A percentile compares a stretch with the other conserved stretches of the same genome.
These are phyloP conservation scores for Emmonsia crescens DNA, from an alignment of 2,329 filamentous ascomycete species.

Conservation along the genomic window DNA sequence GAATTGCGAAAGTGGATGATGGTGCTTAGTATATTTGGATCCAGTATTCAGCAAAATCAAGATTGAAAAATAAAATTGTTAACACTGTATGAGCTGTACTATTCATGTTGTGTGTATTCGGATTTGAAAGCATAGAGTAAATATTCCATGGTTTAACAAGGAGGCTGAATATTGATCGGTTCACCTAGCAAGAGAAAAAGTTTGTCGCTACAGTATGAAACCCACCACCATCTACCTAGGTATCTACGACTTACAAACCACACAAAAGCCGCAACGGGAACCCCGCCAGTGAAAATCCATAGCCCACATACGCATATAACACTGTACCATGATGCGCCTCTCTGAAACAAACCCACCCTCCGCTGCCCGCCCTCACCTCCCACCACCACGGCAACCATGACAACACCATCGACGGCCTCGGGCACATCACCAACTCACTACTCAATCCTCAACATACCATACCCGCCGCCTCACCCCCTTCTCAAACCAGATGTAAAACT, in stretches of 20 bases:
- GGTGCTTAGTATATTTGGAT: not conserved
- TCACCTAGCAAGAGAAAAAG: not conserved
- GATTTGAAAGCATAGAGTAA: not conserved
- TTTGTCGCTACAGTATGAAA: not conserved
- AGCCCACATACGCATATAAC: not conserved
- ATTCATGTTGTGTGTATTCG: not conserved
- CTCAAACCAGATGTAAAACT: constrained; percentile 37
- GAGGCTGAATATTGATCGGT: not conserved
- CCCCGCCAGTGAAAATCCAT: not conserved
- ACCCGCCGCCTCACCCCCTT: not conserved
- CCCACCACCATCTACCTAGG: no score
- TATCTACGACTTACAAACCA: not conserved
- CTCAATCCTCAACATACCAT: constrained; percentile 6
- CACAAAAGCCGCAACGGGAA: not conserved
- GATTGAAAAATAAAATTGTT: not conserved
- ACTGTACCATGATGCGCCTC: not conserved
- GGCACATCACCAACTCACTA: constrained; percentile 1
- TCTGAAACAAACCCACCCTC: not conserved
- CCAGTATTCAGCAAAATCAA: not conserved
- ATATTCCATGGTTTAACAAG: no score
- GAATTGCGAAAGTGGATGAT: not conserved
- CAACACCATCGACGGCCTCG: not conserved
- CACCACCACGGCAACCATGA: not conserved
- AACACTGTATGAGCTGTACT: not conserved
- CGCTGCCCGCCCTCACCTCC: not conserved